Evolutionary conservation across 1,139 yeast species (phyloP).

Genomic region (Saccharomyces hybrid): DNA sequence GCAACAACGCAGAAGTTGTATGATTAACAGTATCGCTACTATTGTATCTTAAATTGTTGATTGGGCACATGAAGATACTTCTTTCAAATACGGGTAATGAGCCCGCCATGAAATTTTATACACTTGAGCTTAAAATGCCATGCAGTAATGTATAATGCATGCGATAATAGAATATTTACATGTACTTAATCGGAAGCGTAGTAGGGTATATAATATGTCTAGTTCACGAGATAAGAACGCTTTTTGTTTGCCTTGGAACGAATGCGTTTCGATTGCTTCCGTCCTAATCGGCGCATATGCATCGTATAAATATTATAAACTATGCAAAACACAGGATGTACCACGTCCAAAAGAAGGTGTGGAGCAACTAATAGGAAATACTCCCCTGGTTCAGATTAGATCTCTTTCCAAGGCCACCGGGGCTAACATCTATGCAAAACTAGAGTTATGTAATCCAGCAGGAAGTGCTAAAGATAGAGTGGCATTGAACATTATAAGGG

Average conservation of each 20-base stretch:
- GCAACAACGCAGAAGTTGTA: no score
- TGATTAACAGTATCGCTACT: no score
- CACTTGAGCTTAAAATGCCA: not conserved
- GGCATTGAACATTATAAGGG: conserved; percentile 71
- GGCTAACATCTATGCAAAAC: conserved; percentile 75
- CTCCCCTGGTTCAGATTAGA: conserved; percentile 72
- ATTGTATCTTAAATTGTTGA: no score
- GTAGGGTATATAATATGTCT: not conserved
- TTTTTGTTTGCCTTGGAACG: not conserved
- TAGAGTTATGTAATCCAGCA: conserved; percentile 83
- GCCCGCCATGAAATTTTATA: no score
- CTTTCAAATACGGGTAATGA: no score
- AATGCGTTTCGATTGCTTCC: not conserved
- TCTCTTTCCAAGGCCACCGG: conserved; percentile 62
- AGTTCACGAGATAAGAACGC: not conserved
- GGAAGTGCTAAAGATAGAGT: conserved; percentile 95
- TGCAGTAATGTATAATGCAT: not conserved
- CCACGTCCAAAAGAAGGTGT: conserved; percentile 34
- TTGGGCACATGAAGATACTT: no score
- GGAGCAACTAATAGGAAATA: conserved; percentile 73
- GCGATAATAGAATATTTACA: not conserved
- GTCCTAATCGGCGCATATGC: not conserved
- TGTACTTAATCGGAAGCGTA: not conserved
- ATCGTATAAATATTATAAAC: not conserved
- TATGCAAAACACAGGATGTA: not conserved